phyloP scores from a whole-genome alignment of 2,329 filamentous ascomycete species.

The Teratosphaeria destructans region DNA sequence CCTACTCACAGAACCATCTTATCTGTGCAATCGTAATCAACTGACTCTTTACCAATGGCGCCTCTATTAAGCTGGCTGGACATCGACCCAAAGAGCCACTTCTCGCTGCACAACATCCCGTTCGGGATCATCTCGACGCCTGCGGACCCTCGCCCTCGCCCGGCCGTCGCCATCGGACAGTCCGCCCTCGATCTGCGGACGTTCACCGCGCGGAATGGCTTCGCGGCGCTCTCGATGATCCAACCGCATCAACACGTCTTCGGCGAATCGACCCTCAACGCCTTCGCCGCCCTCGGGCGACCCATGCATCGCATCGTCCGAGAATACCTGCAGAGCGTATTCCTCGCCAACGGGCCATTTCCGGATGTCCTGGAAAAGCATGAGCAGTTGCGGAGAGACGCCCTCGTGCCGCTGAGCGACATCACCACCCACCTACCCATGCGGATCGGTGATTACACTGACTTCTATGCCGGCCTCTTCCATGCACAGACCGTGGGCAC shows the following conservation, averaged over 20 bases:
- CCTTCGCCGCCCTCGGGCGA: constrained; percentile 62
- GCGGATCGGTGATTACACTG: constrained; percentile 65
- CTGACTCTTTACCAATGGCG: constrained; percentile 14
- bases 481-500: constrained; percentile 62
- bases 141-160: constrained; percentile 45
- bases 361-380: constrained; percentile 56
- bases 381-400: constrained; percentile 43
- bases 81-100: constrained; percentile 52
- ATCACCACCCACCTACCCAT: constrained; percentile 63
- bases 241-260: constrained; percentile 52
- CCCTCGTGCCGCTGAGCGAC: constrained; percentile 48
- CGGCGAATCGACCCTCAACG: constrained; percentile 55
- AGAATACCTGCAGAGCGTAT: constrained; percentile 56
- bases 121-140: constrained; percentile 69
- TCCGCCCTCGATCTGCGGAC: constrained; percentile 58
- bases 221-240: constrained; percentile 47
- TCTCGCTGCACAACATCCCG: constrained; percentile 70
- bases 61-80: constrained; percentile 45
- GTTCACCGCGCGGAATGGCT: constrained; percentile 50
- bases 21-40: neutral
- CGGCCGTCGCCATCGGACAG: constrained; percentile 63
- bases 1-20: neutral
- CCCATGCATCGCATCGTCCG: constrained; percentile 59
- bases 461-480: constrained; percentile 73
- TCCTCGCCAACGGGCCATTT: constrained; percentile 49